Percentiles rank a stretch among this genome's conserved stretches.
These are phyloP conservation scores for Ogataea ramenticola DNA, from an alignment of 805 yeast species.

Conservation along the genomic window DNA sequence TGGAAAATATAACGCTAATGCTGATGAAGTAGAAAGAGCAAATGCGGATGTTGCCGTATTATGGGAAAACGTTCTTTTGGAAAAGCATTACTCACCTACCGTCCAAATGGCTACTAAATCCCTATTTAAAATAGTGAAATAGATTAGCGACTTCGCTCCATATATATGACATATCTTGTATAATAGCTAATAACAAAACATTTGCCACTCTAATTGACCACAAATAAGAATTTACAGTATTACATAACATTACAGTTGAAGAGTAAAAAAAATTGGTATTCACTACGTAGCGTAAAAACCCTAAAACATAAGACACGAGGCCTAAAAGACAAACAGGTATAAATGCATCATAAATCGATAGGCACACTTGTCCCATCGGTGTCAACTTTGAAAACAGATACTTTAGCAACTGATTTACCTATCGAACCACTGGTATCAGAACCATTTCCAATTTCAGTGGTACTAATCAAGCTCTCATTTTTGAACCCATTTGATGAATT, in stretches of 20 bases:
- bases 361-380: neutral
- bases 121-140: slow-evolving; percentile 29
- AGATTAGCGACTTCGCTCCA: neutral
- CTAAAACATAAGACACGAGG: too few species aligned
- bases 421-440: neutral
- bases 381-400: neutral
- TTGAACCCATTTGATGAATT: neutral
- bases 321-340: too few species aligned
- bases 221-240: too few species aligned
- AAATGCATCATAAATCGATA: neutral
- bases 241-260: too few species aligned
- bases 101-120: slow-evolving; percentile 61
- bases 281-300: too few species aligned
- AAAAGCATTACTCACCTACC: slow-evolving; percentile 76
- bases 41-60: slow-evolving; percentile 85
- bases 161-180: neutral
- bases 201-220: too few species aligned
- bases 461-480: neutral
- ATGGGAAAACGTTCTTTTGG: slow-evolving; percentile 80
- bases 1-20: slow-evolving; percentile 64
- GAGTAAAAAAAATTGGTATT: too few species aligned
- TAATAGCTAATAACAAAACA: too few species aligned
- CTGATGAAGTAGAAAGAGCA: slow-evolving; percentile 61
- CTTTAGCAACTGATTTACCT: neutral
- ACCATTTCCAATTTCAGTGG: neutral